A percentile compares a stretch with the other conserved stretches of the same genome.
phyloP scores from a whole-genome alignment of 768 basidiomycete genomes.

The Kwoniella sp. region DNA sequence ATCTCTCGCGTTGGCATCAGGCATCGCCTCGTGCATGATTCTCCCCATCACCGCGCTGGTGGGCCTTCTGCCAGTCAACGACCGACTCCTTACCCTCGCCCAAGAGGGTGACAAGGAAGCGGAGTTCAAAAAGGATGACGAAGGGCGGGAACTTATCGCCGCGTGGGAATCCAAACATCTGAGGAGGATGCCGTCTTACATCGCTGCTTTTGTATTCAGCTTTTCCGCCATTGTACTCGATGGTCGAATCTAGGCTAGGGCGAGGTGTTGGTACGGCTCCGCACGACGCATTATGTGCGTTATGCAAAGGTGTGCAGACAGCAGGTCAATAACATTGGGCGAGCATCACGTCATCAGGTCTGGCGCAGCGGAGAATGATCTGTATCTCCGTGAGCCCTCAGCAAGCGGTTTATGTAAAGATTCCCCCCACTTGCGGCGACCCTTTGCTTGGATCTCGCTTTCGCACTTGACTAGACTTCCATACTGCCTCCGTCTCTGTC shows the following conservation, averaged over 20 bases:
- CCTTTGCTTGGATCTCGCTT: too few species aligned
- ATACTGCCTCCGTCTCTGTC: too few species aligned
- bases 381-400: too few species aligned
- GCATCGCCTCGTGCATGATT: neutral
- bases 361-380: too few species aligned
- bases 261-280: neutral
- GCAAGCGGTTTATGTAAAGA: too few species aligned
- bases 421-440: too few species aligned
- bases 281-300: neutral
- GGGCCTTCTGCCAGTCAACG: constrained; percentile 4
- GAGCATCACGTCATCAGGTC: too few species aligned
- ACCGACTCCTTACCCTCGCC: neutral
- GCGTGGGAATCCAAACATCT: constrained; percentile 1
- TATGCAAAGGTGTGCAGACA: neutral
- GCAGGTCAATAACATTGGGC: too few species aligned
- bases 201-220: neutral
- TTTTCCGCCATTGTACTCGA: constrained; percentile 4
- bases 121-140: neutral
- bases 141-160: neutral
- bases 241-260: neutral
- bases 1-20: neutral
- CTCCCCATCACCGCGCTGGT: neutral
- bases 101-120: neutral
- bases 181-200: neutral
- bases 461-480: too few species aligned